Conservation (phyloP, 2,329 filamentous ascomycete species). For the Teratosphaeria viscida region DNA sequence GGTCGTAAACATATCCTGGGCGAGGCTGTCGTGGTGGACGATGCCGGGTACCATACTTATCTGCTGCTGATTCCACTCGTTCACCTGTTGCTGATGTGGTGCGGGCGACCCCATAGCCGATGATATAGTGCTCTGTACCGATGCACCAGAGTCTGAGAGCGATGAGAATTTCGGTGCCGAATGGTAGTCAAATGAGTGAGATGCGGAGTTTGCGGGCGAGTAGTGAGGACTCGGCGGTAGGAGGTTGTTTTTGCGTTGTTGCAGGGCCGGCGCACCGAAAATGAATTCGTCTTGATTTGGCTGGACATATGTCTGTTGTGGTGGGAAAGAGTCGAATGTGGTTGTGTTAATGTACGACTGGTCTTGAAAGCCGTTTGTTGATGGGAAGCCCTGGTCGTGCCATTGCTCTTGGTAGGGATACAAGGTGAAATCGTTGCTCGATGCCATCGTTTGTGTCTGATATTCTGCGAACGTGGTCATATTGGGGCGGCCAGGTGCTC, state of each 20-base stretch:
- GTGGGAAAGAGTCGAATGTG: slow-evolving; percentile 29
- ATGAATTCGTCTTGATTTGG: slow-evolving; percentile 27
- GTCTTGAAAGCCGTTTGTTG: slow-evolving; percentile 15
- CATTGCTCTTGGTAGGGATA: slow-evolving; percentile 22
- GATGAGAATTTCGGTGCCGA: slow-evolving; percentile 35
- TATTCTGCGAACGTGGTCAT: slow-evolving; percentile 25
- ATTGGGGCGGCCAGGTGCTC: background rate
- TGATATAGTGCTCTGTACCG: slow-evolving; percentile 37
- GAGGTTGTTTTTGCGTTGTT: slow-evolving; percentile 27
- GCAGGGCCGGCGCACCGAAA: slow-evolving; percentile 26
- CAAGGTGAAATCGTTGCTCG: slow-evolving; percentile 23
- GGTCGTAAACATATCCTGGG: slow-evolving; percentile 42
- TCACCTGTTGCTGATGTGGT: slow-evolving; percentile 50
- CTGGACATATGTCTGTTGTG: slow-evolving; percentile 22
- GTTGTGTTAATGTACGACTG: slow-evolving; percentile 19
- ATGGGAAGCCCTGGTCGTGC: slow-evolving; percentile 20
- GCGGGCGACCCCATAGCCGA: slow-evolving; percentile 43
- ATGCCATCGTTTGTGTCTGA: slow-evolving; percentile 16
- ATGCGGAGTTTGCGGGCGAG: slow-evolving; percentile 34
- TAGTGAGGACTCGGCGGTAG: slow-evolving; percentile 29
- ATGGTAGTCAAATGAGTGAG: slow-evolving; percentile 38
- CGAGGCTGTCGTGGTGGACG: slow-evolving; percentile 45
- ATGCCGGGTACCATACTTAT: slow-evolving; percentile 51
- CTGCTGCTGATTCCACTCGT: slow-evolving; percentile 41
- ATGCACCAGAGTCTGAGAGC: slow-evolving; percentile 42